Percentiles rank a stretch among this genome's conserved stretches.
Evolutionary conservation across 164 flowering plant genomes (phyloP).

Genomic region (Hamamelis virginiana): DNA sequence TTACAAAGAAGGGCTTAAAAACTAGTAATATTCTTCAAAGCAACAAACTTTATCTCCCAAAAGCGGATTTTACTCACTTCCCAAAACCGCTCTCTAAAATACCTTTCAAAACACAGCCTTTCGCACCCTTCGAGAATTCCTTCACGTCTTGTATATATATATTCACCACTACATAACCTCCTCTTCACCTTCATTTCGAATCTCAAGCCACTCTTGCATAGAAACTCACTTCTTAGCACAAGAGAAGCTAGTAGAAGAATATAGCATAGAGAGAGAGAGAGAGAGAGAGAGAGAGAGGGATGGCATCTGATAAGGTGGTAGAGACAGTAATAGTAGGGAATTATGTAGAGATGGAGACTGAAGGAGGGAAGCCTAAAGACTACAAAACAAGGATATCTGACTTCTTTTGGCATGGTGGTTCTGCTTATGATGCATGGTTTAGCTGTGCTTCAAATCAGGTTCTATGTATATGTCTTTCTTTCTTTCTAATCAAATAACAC

Average conservation of each 20-base stretch:
- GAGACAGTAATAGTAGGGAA: conserved; percentile 84
- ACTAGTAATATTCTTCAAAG: neutral
- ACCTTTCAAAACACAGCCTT: conserved; percentile 24
- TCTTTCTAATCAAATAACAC: neutral
- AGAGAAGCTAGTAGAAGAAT: neutral
- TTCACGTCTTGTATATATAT: conserved; percentile 26
- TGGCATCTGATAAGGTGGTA: conserved; percentile 66
- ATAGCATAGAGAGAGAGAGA: neutral
- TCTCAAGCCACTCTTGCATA: neutral
- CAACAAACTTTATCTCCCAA: conserved; percentile 9
- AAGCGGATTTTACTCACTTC: neutral
- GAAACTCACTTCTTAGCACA: neutral
- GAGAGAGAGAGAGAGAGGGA: conserved; percentile 17
- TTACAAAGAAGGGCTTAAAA: conserved; percentile 16
- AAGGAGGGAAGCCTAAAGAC: conserved; percentile 51
- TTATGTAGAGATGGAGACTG: conserved; percentile 94
- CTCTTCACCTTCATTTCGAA: conserved; percentile 6
- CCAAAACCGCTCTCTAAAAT: conserved; percentile 21
- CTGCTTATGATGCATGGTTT: conserved; percentile 98
- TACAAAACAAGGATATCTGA: conserved; percentile 53
- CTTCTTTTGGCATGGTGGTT: conserved; percentile 97
- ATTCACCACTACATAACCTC: conserved; percentile 16
- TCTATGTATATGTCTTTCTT: neutral
- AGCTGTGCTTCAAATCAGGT: conserved; percentile 99
- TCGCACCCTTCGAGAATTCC: conserved; percentile 26